These are phyloP conservation scores for Ustilago esculenta DNA, from an alignment of 1,284 basidiomycete genomes.

Conservation along the genomic window DNA sequence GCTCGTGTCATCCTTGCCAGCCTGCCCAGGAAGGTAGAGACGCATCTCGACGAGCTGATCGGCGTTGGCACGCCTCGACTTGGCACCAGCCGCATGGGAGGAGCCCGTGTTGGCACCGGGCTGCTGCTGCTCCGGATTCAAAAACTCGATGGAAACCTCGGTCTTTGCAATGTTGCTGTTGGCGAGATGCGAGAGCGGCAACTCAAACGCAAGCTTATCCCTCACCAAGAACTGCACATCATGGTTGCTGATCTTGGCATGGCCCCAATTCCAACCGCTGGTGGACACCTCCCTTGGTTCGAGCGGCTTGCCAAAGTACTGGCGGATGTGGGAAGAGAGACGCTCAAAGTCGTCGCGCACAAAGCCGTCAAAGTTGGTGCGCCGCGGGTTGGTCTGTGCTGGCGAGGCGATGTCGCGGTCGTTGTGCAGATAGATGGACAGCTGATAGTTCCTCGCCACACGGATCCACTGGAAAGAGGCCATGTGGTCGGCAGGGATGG, in stretches of 20 bases:
- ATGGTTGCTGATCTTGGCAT: slow-evolving; percentile 70
- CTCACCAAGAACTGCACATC: slow-evolving; percentile 94
- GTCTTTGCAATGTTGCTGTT: slow-evolving; percentile 99
- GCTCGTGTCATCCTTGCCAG: slow-evolving; percentile 70
- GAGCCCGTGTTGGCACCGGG: slow-evolving; percentile 65
- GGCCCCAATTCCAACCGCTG: slow-evolving; percentile 99
- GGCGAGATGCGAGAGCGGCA: slow-evolving; percentile 85
- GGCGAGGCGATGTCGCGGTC: slow-evolving; percentile 69
- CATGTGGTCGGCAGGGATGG: slow-evolving; percentile 60
- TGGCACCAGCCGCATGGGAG: slow-evolving; percentile 41
- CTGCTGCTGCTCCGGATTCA: slow-evolving; percentile 69
- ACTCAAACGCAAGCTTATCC: slow-evolving; percentile 88
- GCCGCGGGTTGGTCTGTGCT: slow-evolving; percentile 66
- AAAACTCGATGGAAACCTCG: slow-evolving; percentile 96
- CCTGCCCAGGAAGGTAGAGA: slow-evolving; percentile 90
- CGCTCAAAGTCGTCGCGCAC: slow-evolving; percentile 76
- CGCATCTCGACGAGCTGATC: slow-evolving; percentile 92
- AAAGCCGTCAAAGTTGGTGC: slow-evolving; percentile 93
- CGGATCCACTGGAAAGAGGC: slow-evolving; percentile 57
- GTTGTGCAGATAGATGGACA: slow-evolving; percentile 82
- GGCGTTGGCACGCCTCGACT: slow-evolving; percentile 50
- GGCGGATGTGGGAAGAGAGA: slow-evolving; percentile 64
- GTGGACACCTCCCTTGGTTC: slow-evolving; percentile 87
- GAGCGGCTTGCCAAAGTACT: slow-evolving; percentile 82
- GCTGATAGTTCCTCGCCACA: slow-evolving; percentile 90